Base-by-base conservation (phyloP, 2,329 filamentous ascomycete species). In the Ophiocordyceps australis region DNA sequence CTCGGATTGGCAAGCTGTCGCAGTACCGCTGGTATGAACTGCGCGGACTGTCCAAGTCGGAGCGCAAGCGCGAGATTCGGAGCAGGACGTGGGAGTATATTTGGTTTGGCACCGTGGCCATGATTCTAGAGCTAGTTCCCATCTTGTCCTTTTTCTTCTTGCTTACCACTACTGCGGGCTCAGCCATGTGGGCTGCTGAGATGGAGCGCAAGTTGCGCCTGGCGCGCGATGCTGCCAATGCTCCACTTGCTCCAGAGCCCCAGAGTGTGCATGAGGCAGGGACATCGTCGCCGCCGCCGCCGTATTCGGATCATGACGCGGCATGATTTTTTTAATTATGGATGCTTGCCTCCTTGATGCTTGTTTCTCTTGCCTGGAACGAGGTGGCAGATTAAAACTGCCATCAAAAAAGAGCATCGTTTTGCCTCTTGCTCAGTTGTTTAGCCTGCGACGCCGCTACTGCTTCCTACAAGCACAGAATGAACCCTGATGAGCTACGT, bases 101-200 rank as follows among this genome's bases (percentile, higher is more conserved):
- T 10, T 92, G 81, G 81, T 94, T 95, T 42, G 89, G 89, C 11
- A 81, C 78, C 1, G 62, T 89, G 4, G 80, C 83, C 25, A 69
- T 94, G 55, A 47, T 82, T 6, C 52, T 95, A 16, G 81, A 94
- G 52, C 63, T 95, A n/a, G 62, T 94, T 7, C 89, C 89, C 2
- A 63, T 86, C 9, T 51, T 94, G 25, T 91, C 79, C n/a, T 91
- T 98, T 62, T 73, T 95, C 44, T 94, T 95, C 47, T 61, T 95
- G 20, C 54, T 98, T 36, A 94, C 86, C 0, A 83, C 79, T 4
- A 77, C 85, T 2, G 70, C 73, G 13, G 89, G 86, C 3, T 75
- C 80, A 22, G 86, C 82, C 2, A 55, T 95, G 19, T 95, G 86
- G 85, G 80, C 73, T 3, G 74, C 74, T 3, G 71, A 75, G 35